phyloP scores from a whole-genome alignment of 495 filamentous ascomycete genomes.

The Aspergillus coremiiformis region DNA sequence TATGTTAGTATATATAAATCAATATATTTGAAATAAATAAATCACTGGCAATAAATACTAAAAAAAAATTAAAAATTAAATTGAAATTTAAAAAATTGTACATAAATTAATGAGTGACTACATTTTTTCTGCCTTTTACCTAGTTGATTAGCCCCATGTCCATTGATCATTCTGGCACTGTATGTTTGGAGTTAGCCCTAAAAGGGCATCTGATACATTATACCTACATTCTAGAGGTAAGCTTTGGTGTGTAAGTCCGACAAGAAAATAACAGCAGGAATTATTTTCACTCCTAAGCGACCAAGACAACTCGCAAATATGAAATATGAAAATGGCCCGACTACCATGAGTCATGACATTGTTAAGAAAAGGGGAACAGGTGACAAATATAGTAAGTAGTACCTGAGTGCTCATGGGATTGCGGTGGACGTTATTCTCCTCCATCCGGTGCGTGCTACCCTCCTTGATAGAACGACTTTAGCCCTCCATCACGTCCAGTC shows the following conservation, averaged over 20 bases:
- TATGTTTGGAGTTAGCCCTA: conserved; percentile 15
- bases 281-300: not conserved
- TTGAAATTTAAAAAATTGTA: too few relatives aligned
- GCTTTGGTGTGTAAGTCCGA: conserved; percentile 1
- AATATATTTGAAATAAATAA: not conserved
- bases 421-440: conserved; percentile 16
- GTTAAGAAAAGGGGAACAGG: conserved; percentile 24
- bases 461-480: conserved; percentile 11
- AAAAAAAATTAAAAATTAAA: too few relatives aligned
- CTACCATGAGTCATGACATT: conserved; percentile 31
- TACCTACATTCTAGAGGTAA: too few relatives aligned
- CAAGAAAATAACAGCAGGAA: not conserved
- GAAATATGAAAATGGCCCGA: conserved; percentile 8
- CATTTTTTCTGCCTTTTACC: not conserved
- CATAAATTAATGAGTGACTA: not conserved
- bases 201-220: conserved; percentile 39
- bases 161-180: conserved; percentile 11
- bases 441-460: conserved; percentile 19
- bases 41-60: too few relatives aligned
- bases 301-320: not conserved
- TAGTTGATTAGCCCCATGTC: conserved; percentile 8
- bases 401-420: conserved; percentile 27
- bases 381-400: conserved; percentile 35
- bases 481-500: conserved; percentile 7
- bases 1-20: too few relatives aligned